Percentiles rank a stretch among this genome's conserved stretches.
Evolutionary conservation across 257 asterid species (phyloP).

Genomic region (Solanum corneliomulleri): DNA sequence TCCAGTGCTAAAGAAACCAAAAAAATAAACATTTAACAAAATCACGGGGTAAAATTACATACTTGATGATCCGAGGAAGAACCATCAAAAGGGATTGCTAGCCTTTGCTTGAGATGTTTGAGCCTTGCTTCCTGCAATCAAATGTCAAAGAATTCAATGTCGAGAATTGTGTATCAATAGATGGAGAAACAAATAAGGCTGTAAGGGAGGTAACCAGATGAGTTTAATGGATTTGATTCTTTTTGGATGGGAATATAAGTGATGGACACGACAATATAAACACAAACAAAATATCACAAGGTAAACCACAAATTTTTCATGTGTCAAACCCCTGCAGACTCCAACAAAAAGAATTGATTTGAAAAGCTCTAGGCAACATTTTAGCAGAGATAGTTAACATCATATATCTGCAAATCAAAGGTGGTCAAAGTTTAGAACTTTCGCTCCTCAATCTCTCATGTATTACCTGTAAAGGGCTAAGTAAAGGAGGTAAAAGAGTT

Average conservation of each 20-base stretch:
- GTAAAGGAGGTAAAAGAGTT: slow-evolving; percentile 35
- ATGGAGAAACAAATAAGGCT: not conserved
- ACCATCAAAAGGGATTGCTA: slow-evolving; percentile 82
- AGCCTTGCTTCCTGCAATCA: slow-evolving; percentile 71
- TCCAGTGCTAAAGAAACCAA: not conserved
- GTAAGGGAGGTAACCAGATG: not conserved
- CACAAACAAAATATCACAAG: not conserved
- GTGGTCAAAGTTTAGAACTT: not conserved
- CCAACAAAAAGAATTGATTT: not conserved
- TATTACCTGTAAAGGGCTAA: slow-evolving; percentile 89
- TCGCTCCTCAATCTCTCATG: not conserved
- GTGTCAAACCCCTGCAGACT: not conserved
- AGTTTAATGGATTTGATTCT: not conserved
- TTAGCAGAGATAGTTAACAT: not conserved
- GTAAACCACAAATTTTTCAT: not conserved
- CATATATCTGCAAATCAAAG: not conserved
- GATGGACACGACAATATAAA: not conserved
- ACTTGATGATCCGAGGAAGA: slow-evolving; percentile 72
- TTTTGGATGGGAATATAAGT: not conserved
- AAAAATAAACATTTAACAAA: not conserved
- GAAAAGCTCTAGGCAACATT: not conserved
- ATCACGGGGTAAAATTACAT: slow-evolving; percentile 6
- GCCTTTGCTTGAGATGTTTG: slow-evolving; percentile 61
- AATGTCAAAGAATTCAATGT: slow-evolving; percentile 9
- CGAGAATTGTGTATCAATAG: not conserved